Conservation (phyloP, 331 rosid species). For the Prunus yedoensis region DNA sequence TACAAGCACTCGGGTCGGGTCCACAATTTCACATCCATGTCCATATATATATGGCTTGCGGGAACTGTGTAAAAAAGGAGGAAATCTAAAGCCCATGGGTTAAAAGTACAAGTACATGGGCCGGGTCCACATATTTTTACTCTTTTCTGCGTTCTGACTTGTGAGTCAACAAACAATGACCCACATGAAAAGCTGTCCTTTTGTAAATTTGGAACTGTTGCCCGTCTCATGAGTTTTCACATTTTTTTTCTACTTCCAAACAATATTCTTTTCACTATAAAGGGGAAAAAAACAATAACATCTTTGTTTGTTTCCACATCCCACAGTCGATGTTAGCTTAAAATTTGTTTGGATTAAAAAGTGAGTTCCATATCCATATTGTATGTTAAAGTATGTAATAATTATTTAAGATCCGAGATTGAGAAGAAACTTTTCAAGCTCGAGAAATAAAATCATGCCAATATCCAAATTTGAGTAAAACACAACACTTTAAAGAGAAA, state of each 20-base stretch:
- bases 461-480: too few relatives aligned
- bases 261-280: not conserved
- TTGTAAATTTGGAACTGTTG: slow-evolving; percentile 23
- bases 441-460: too few relatives aligned
- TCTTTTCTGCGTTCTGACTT: slow-evolving; percentile 5
- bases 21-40: not conserved
- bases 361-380: too few relatives aligned
- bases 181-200: slow-evolving; percentile 28
- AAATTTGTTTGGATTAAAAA: too few relatives aligned
- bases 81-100: not conserved
- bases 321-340: not conserved
- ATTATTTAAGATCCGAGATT: too few relatives aligned
- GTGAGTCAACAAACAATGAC: slow-evolving; percentile 10
- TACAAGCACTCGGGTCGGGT: too few relatives aligned
- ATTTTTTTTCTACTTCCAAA: not conserved
- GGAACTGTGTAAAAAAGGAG: too few relatives aligned
- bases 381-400: too few relatives aligned
- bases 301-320: not conserved
- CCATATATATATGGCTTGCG: not conserved
- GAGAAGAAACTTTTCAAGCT: too few relatives aligned
- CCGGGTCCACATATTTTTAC: slow-evolving; percentile 25
- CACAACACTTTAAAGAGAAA: too few relatives aligned
- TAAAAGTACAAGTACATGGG: not conserved
- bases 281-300: not conserved
- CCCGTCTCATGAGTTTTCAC: not conserved